phyloP scores from a whole-genome alignment of 768 basidiomycete genomes.

The Aureoboletus auriporus region DNA sequence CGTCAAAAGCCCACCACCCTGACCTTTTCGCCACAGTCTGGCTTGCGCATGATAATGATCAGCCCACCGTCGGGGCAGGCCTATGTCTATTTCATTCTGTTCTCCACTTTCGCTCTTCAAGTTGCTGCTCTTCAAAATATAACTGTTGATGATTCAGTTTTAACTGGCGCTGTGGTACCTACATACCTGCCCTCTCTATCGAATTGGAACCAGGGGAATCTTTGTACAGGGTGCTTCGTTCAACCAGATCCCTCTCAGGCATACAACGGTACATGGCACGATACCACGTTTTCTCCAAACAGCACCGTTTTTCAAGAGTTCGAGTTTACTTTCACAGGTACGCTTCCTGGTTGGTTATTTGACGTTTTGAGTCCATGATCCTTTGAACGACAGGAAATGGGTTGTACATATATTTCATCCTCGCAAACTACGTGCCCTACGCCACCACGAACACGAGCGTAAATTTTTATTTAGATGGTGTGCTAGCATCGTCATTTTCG shows the following conservation, averaged over 20 bases:
- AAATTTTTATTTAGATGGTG: constrained; percentile 9
- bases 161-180: constrained; percentile 9
- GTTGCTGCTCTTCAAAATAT: constrained; percentile 10
- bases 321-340: constrained; percentile 12
- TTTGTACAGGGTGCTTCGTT: not conserved
- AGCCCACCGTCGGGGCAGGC: not conserved
- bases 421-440: constrained; percentile 1
- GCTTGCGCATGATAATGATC: constrained; percentile 1
- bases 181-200: constrained; percentile 7
- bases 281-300: not conserved
- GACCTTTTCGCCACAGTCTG: not conserved
- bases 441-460: not conserved
- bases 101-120: not conserved
- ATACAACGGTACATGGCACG: constrained; percentile 19
- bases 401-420: constrained; percentile 17
- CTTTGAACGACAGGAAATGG: constrained; percentile 8
- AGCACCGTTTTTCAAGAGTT: not conserved
- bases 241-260: constrained; percentile 1
- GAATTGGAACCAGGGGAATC: constrained; percentile 4
- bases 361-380: not conserved
- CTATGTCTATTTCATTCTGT: not conserved
- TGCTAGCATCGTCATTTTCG: not conserved
- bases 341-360: not conserved
- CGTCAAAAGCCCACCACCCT: not conserved
- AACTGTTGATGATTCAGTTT: constrained; percentile 16